Conservation (phyloP, 169 alveolate genomes). For the Eimeria praecox region DNA sequence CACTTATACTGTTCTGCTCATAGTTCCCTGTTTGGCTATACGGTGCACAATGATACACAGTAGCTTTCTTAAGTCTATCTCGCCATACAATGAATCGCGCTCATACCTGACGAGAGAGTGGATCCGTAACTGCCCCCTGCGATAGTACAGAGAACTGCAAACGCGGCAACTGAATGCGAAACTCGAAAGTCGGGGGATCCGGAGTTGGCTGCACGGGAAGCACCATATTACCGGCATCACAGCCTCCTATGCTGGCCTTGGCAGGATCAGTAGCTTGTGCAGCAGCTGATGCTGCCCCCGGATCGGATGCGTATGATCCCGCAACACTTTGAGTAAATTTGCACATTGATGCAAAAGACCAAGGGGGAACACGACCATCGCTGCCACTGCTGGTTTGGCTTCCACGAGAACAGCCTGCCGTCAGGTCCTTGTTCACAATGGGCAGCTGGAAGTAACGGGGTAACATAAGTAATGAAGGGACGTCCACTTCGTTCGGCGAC, state of each 20-base stretch:
- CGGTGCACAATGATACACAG: not conserved
- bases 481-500: slow-evolving; percentile 24
- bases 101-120: slow-evolving; percentile 63
- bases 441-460: slow-evolving; percentile 63
- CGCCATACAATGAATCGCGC: not conserved
- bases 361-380: slow-evolving; percentile 34
- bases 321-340: slow-evolving; percentile 1
- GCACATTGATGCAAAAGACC: slow-evolving; percentile 68
- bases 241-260: not conserved
- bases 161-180: slow-evolving; percentile 48
- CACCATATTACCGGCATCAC: not conserved
- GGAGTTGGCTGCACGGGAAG: slow-evolving; percentile 55
- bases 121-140: slow-evolving; percentile 38
- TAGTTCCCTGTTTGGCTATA: not conserved
- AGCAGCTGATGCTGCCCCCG: not conserved
- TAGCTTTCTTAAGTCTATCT: not conserved
- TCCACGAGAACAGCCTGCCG: slow-evolving; percentile 39
- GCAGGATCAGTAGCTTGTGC: not conserved
- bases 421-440: slow-evolving; percentile 22
- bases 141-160: slow-evolving; percentile 54
- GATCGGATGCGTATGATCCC: slow-evolving; percentile 59
- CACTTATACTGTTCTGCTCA: not conserved
- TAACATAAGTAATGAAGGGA: not conserved
- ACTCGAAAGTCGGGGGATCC: slow-evolving; percentile 38
- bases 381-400: slow-evolving; percentile 21